Base-by-base conservation (phyloP, 2,329 filamentous ascomycete genomes). In the Phialophora verrucosa region DNA sequence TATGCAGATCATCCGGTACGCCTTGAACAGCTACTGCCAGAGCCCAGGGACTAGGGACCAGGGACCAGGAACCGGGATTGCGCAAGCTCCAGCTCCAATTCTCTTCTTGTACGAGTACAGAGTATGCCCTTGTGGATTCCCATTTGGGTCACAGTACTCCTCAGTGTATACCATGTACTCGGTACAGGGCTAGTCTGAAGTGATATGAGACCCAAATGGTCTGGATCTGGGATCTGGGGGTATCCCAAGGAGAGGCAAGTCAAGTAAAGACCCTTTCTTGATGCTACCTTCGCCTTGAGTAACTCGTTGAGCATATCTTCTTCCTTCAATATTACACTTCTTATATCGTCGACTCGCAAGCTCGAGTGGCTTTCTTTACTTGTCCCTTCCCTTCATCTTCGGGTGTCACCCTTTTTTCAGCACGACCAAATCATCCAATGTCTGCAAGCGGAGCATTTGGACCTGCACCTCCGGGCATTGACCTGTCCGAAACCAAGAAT, bases 381-480 rank as follows among this genome's bases (percentile, higher is more conserved):
- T 29, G 23, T 44, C 35, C 23, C 55, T 58, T 58, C 35, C 35
- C 32, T 58, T 44, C 55, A 57, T 38, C 31, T 38, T 58, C 55
- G 32, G 55, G 55, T 29, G 54, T 38, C 32, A 49, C 44, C 17
- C 17, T 25, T 42, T 57, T 57, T 35, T 44, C 32, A 57, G 35
- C 55, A 58, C 55, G 55, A 47, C 55, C 32, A 58, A 58, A n/a
- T 35, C 55, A 44, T 58, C 55, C 55, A 58, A 58, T 58, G 55
- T 58, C 55, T 58, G 55, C 55, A 58, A 58, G 56, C 56, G 56
- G 56, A 59, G 56, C 35, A 20, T 59, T 59, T 49, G 56, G 56
- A 32, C 56, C 56, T 47, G 35, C 56, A 20, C 56, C 56, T 32
- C 56, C 56, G 25, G 56, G 56, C 25, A 47, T 59, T 49, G 56